Percentiles rank a stretch among this genome's conserved stretches.
phyloP scores from a whole-genome alignment of 2,329 filamentous ascomycete species.

The Ceratocystiopsis brevicomis region DNA sequence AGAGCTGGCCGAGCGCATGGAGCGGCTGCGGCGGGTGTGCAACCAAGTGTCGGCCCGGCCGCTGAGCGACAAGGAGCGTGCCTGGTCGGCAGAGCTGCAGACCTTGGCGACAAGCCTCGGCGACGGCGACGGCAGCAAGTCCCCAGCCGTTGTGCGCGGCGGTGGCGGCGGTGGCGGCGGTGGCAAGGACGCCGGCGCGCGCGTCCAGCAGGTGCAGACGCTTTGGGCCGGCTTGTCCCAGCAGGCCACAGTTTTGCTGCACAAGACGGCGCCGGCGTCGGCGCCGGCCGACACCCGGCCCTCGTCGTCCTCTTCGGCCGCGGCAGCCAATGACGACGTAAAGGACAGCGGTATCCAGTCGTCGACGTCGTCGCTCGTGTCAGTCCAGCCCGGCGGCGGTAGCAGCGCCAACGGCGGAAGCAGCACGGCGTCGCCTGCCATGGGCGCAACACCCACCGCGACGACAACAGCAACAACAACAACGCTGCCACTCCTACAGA shows the following conservation, averaged over 20 bases:
- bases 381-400: conserved; percentile 4
- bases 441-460: neutral
- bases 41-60: conserved; percentile 28
- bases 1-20: conserved; percentile 38
- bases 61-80: conserved; percentile 42
- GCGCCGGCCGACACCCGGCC: neutral
- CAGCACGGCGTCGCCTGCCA: conserved; percentile 13
- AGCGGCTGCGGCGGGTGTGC: conserved; percentile 34
- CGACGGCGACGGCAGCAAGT: neutral
- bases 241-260: conserved; percentile 29
- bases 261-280: neutral
- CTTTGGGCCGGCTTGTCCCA: conserved; percentile 32
- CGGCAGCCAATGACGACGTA: conserved; percentile 3
- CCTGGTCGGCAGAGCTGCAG: conserved; percentile 27
- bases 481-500: too few relatives aligned
- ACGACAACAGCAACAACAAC: conserved; percentile 5
- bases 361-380: conserved; percentile 3
- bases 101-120: conserved; percentile 21
- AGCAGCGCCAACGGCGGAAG: too few relatives aligned
- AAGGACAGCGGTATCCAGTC: neutral
- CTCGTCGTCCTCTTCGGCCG: neutral
- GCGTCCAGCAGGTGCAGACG: conserved; percentile 36
- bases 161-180: conserved; percentile 15
- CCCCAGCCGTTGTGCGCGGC: neutral
- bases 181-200: conserved; percentile 28